Evolutionary conservation across 345 rosid species (phyloP), one percentile per base, ranked within the genome.

Genomic region (Eucalyptus dawsonii): DNA sequence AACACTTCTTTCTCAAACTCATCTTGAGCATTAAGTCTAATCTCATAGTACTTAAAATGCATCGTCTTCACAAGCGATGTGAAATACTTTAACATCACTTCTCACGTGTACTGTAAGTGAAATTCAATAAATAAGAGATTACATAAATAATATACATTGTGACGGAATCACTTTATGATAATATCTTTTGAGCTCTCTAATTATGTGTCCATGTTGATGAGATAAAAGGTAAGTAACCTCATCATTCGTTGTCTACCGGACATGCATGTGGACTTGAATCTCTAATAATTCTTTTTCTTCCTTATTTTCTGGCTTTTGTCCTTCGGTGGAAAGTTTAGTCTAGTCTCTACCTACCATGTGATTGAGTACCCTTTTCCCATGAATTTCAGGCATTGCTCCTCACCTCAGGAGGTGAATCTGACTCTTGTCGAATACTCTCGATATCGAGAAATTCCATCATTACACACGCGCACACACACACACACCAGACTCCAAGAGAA

Each of bases 181-280:
- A 37, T 37, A 56, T 11, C 14, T 76, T 22, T 21, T 6, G 47
- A 10, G 27, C 29, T 7, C 47, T 76, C 47, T 40, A 76, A 76
- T 76, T 21, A 76, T 21, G 83, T 40, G 83, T 40, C 47, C 47
- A 76, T 76, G 83, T 76, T 21, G 27, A 40, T 40, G 2, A 76
- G 29, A 76, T 40, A 76, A 76, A 76, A 37, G 83, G 47, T 40
- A 4, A 76, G 50, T 54, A 11, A 80, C 42, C 88, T 89, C 92
- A 87, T 90, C 83, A 83, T 91, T 87, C 85, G 54, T 87, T 88
- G 90, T 83, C 89, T 86, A 87, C 90, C 87, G 37, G 87, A 40
- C 89, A 40, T 76, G 83, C 83, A 21, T 37, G 80, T 83, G 80
- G 56, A 85, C 90, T 80, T 22, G 86, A 76, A 12, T 65, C 51